phyloP scores from a whole-genome alignment of 169 alveolate species.

The Plasmodium coatneyi region DNA sequence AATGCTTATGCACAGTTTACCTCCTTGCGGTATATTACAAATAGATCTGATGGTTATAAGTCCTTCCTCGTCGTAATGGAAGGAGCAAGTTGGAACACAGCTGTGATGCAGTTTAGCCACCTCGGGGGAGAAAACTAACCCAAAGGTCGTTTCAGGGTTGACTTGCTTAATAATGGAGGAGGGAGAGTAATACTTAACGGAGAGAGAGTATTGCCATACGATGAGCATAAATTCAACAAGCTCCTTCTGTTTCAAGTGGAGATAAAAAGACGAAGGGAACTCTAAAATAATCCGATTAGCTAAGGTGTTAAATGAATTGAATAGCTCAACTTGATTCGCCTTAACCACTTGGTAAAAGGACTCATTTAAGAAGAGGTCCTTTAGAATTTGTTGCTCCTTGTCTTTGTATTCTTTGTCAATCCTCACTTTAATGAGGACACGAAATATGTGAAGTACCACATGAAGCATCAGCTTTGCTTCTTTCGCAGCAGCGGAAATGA shows the following conservation, averaged over 20 bases:
- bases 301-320: slow-evolving; percentile 76
- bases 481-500: slow-evolving; percentile 80
- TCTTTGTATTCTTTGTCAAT: slow-evolving; percentile 76
- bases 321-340: slow-evolving; percentile 79
- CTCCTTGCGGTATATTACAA: slow-evolving; percentile 87
- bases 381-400: slow-evolving; percentile 70
- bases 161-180: slow-evolving; percentile 81
- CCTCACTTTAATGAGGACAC: slow-evolving; percentile 76
- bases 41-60: slow-evolving; percentile 85
- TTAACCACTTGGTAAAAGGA: slow-evolving; percentile 79
- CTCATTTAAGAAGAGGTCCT: slow-evolving; percentile 76
- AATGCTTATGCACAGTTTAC: slow-evolving; percentile 83
- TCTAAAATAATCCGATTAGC: slow-evolving; percentile 82
- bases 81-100: slow-evolving; percentile 87
- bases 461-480: slow-evolving; percentile 76
- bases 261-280: slow-evolving; percentile 84
- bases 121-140: slow-evolving; percentile 81
- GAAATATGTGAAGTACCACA: slow-evolving; percentile 77
- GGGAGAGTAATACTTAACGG: slow-evolving; percentile 81
- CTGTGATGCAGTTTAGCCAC: slow-evolving; percentile 86
- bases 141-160: slow-evolving; percentile 84
- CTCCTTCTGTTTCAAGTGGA: slow-evolving; percentile 84
- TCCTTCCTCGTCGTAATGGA: slow-evolving; percentile 85
- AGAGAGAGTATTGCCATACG: slow-evolving; percentile 86
- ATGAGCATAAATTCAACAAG: slow-evolving; percentile 82